Percentiles rank a stretch among this genome's conserved stretches.
phyloP scores from a whole-genome alignment of 1,139 yeast species.

The Diutina siamensis region DNA sequence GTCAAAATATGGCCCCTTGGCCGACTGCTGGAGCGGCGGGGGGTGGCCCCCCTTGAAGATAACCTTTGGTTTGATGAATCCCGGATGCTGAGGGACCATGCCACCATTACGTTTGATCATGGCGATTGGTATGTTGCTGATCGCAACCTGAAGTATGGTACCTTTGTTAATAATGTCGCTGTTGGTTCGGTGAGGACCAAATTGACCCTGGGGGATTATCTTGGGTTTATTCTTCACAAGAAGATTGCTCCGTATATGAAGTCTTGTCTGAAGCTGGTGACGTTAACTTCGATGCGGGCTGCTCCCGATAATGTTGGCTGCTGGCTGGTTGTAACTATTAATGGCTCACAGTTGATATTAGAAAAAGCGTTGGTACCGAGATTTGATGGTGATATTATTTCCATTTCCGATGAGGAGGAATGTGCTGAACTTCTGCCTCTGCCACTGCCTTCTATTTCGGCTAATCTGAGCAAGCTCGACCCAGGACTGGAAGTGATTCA shows the following conservation, averaged over 20 bases:
- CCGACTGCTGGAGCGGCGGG: conserved; percentile 4
- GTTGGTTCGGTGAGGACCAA: conserved; percentile 14
- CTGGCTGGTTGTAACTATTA: neutral
- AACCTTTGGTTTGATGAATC: neutral
- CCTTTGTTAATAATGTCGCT: conserved; percentile 20
- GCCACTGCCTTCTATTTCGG: neutral
- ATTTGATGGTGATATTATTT: neutral
- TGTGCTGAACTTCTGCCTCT: neutral
- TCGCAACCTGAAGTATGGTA: conserved; percentile 28
- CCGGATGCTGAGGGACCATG: neutral
- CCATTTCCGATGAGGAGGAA: neutral
- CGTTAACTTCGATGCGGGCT: neutral
- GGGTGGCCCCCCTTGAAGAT: neutral
- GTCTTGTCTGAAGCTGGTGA: neutral
- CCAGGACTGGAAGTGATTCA: neutral
- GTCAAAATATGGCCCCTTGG: neutral
- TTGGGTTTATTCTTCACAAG: conserved; percentile 9
- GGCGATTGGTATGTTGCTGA: conserved; percentile 16
- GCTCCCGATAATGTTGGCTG: neutral
- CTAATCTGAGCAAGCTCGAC: neutral
- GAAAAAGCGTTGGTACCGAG: neutral
- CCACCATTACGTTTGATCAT: neutral
- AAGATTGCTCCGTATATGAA: neutral
- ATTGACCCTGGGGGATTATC: conserved; percentile 15
- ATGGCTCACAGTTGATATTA: neutral